Base-by-base conservation (phyloP, 2,329 filamentous ascomycete species). In the Hortaea werneckii region DNA sequence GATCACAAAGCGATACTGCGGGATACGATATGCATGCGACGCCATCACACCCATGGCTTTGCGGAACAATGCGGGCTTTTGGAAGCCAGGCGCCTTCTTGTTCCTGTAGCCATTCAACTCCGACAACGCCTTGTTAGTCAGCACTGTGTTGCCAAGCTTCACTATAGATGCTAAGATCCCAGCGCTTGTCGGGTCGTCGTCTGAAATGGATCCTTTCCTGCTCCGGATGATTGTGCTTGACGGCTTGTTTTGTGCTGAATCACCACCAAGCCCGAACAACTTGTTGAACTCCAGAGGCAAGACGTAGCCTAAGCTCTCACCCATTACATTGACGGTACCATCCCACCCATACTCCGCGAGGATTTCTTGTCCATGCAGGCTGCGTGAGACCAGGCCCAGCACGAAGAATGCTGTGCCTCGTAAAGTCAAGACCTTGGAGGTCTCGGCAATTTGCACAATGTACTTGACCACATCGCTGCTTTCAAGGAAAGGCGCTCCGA, bases 401-500 rank as follows among this genome's bases (percentile, higher is more conserved):
- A 95, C 92, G 58, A 95, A 98, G 66, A 96, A 96, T 1, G 92
- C 92, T 0, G 94, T 98, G 34, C 94, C 92, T 39, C 94, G 79
- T 57, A 98, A 75, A 47, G 87, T 94, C 80, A 98, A 83, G 42
- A 98, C 85, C 54, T 89, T 82, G 37, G 92, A 89, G 28, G 74
- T 72, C 63, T 95, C 87, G 1, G 92, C 92, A 61, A 98, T 95
- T 52, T 80, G 76, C 40, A 96, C 80, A 51, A 98, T 90, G 51
- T 83, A 79, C 58, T 83, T 79, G 12, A 96, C 87, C 34, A 96
- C 87, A 54, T 95, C 86, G 34, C 81, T 86, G 46, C 85, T 82
- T 65, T 95, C 92, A 3, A 98, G 74, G 63, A 98, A 98, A 0
- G 88, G 88, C 1, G 90, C 90, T 1, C 92, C 92, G 1, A 95